Conservation (phyloP, 2,329 filamentous ascomycete species). For the Xylariales sp. region DNA sequence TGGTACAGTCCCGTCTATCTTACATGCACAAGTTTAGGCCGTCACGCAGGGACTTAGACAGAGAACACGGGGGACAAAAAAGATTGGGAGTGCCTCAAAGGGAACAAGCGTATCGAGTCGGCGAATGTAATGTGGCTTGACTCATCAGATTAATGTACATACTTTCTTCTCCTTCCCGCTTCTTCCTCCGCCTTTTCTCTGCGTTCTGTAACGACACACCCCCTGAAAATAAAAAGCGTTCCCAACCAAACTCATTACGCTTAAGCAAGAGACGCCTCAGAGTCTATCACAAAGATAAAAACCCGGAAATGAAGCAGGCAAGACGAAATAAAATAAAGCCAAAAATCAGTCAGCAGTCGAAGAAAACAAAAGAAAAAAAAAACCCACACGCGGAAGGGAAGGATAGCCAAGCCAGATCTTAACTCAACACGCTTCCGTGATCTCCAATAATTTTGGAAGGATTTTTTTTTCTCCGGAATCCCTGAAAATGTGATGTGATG, state of each 20-base stretch:
- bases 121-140: constrained; percentile 22
- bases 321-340: background rate
- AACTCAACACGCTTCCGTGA: constrained; percentile 20
- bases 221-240: constrained; percentile 12
- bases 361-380: background rate
- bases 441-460: constrained; percentile 18
- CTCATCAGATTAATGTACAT: constrained; percentile 34
- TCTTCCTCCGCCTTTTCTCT: background rate
- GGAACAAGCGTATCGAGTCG: constrained; percentile 22
- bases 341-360: background rate
- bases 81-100: background rate
- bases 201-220: constrained; percentile 28
- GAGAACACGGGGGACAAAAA: background rate
- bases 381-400: no score
- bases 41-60: constrained; percentile 21
- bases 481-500: constrained; percentile 28
- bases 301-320: constrained; percentile 10
- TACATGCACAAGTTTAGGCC: constrained; percentile 32
- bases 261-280: constrained; percentile 34
- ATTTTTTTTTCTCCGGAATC: constrained; percentile 23
- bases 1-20: constrained; percentile 14
- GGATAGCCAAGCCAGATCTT: constrained; percentile 38
- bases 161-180: background rate
- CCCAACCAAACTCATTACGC: constrained; percentile 30
- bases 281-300: constrained; percentile 31